A percentile compares a stretch with the other conserved stretches of the same genome.
Evolutionary conservation across 306 rosid genomes (phyloP).

Genomic region (Acacia melanoxylon): DNA sequence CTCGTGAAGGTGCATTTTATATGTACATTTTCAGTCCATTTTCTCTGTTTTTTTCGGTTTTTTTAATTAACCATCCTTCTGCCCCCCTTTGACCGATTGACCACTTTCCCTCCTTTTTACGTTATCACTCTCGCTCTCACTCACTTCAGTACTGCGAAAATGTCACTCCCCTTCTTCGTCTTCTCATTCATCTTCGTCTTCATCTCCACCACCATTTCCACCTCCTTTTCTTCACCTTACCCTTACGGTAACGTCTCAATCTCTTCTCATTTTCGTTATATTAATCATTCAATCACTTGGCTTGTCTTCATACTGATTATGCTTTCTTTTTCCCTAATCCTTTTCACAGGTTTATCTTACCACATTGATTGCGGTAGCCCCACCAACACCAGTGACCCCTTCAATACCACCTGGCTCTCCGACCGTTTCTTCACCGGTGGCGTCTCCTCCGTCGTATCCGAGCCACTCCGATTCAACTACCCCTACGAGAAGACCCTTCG

Average conservation of each 20-base stretch:
- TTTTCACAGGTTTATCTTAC: slow-evolving; percentile 55
- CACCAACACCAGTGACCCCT: slow-evolving; percentile 60
- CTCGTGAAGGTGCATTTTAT: neutral
- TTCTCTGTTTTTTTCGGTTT: neutral
- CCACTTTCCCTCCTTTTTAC: slow-evolving; percentile 6
- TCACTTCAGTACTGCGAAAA: neutral
- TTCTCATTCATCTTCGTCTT: neutral
- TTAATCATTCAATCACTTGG: neutral
- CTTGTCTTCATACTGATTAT: slow-evolving; percentile 11
- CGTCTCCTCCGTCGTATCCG: slow-evolving; percentile 61
- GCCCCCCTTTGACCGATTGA: neutral
- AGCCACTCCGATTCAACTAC: slow-evolving; percentile 71
- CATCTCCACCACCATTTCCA: neutral
- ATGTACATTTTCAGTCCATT: too few species aligned
- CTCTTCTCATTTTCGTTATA: neutral
- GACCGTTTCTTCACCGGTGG: slow-evolving; percentile 93
- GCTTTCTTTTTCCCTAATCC: neutral
- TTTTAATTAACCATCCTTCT: neutral
- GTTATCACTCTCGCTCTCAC: neutral
- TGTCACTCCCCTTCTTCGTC: slow-evolving; percentile 19
- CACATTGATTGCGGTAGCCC: slow-evolving; percentile 82
- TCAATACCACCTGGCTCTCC: slow-evolving; percentile 70
- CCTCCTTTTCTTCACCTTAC: slow-evolving; percentile 33
- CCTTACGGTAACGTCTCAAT: slow-evolving; percentile 44
- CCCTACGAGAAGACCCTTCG: slow-evolving; percentile 87